phyloP scores from a whole-genome alignment of 2,329 filamentous ascomycete genomes.

The Epichloe aotearoae region DNA sequence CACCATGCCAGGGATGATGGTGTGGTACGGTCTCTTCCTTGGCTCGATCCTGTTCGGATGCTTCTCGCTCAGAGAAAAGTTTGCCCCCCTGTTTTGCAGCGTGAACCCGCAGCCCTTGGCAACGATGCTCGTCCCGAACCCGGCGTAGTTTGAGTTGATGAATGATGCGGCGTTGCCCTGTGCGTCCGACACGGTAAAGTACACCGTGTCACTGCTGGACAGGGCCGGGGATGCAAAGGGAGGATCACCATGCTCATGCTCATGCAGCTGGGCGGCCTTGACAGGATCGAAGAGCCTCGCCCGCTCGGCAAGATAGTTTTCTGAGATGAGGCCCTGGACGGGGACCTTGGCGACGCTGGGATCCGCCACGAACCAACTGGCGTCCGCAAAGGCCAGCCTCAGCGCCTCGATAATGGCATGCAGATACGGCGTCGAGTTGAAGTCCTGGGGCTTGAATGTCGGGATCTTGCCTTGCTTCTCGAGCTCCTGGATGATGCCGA shows the following conservation, averaged over 20 bases:
- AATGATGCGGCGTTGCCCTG: constrained; percentile 86
- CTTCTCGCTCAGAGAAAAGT: constrained; percentile 57
- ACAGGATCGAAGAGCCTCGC: constrained; percentile 43
- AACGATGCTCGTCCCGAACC: constrained; percentile 79
- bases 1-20: constrained; percentile 86
- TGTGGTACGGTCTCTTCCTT: constrained; percentile 86
- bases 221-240: constrained; percentile 54
- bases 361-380: constrained; percentile 80
- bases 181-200: constrained; percentile 73
- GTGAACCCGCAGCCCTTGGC: constrained; percentile 82
- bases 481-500: constrained; percentile 81
- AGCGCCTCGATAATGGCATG: constrained; percentile 82
- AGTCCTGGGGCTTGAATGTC: constrained; percentile 53
- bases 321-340: constrained; percentile 52
- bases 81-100: constrained; percentile 78
- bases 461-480: constrained; percentile 65
- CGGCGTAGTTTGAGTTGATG: constrained; percentile 90
- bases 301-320: constrained; percentile 61
- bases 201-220: constrained; percentile 82
- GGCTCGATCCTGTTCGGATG: constrained; percentile 76
- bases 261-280: constrained; percentile 44
- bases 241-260: constrained; percentile 50
- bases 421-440: constrained; percentile 71
- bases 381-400: constrained; percentile 82
- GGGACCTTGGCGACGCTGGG: constrained; percentile 60